These are phyloP conservation scores for Pyricularia pennisetigena DNA, from an alignment of 2,329 filamentous ascomycete species.

Conservation along the genomic window DNA sequence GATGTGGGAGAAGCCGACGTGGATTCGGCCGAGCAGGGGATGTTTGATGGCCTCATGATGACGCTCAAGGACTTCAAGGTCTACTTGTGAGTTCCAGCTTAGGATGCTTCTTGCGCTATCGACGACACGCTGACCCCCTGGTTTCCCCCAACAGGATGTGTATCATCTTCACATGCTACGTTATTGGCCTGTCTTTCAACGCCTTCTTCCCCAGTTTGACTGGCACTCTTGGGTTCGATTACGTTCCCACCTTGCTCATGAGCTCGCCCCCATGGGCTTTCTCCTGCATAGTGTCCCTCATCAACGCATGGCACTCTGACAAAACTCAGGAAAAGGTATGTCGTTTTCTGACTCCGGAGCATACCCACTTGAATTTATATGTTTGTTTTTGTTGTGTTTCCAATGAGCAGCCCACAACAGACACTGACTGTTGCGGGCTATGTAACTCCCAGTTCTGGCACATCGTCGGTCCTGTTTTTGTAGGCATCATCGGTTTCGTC, in stretches of 20 bases:
- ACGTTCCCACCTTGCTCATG: constrained; percentile 42
- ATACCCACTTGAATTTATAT: no score
- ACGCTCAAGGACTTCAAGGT: constrained; percentile 49
- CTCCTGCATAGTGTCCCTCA: constrained; percentile 42
- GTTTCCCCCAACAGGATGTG: background rate
- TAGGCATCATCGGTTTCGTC: constrained; percentile 46
- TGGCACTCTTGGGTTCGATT: constrained; percentile 30
- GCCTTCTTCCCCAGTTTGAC: constrained; percentile 29
- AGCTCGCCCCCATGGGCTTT: constrained; percentile 48
- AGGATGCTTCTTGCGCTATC: constrained; percentile 30
- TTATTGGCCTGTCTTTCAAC: constrained; percentile 46
- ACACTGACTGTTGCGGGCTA: background rate
- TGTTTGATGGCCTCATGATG: constrained; percentile 43
- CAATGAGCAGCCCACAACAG: background rate
- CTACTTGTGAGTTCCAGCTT: constrained; percentile 28
- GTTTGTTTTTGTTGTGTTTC: no score
- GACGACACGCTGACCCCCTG: background rate
- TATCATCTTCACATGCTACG: constrained; percentile 47
- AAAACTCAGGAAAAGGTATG: constrained; percentile 31
- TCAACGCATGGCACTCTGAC: constrained; percentile 44
- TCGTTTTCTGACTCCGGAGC: background rate
- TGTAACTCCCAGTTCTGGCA: constrained; percentile 41
- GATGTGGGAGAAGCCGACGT: constrained; percentile 45
- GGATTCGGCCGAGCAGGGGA: constrained; percentile 36
- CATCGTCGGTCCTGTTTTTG: constrained; percentile 39